These are phyloP conservation scores for Forsythia viridissima DNA, from an alignment of 257 asterid species.

Conservation along the genomic window DNA sequence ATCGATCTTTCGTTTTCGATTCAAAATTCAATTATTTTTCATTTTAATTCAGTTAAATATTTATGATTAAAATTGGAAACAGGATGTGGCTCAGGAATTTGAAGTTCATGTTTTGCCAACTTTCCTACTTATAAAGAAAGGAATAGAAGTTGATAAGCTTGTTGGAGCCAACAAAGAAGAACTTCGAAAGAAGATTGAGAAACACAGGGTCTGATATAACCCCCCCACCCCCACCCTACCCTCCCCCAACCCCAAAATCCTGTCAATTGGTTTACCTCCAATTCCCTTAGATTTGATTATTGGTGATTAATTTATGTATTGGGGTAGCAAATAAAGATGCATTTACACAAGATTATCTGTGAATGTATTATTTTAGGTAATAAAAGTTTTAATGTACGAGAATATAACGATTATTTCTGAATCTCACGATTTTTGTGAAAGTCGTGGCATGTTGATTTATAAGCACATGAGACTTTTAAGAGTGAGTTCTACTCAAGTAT, in stretches of 20 bases:
- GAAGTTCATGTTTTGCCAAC: conserved; percentile 77
- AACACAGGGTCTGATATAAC: conserved; percentile 9
- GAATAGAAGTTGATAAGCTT: conserved; percentile 61
- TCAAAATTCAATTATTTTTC: not conserved
- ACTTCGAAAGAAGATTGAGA: conserved; percentile 51
- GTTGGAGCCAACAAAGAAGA: conserved; percentile 53
- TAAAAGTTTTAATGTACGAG: too few relatives aligned
- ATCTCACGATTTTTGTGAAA: too few relatives aligned
- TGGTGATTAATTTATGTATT: not conserved
- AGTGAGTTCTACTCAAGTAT: too few relatives aligned
- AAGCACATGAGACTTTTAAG: too few relatives aligned
- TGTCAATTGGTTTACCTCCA: not conserved
- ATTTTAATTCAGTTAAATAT: not conserved
- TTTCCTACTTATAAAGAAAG: conserved; percentile 58
- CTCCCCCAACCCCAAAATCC: not conserved
- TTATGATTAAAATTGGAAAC: not conserved
- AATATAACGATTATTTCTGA: too few relatives aligned
- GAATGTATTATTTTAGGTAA: too few relatives aligned
- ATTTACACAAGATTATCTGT: not conserved
- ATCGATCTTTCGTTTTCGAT: not conserved
- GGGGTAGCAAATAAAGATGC: too few relatives aligned
- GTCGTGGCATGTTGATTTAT: too few relatives aligned
- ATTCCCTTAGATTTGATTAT: not conserved
- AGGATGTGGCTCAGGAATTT: conserved; percentile 68
- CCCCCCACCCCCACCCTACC: not conserved